Evolutionary conservation across 345 rosid species (phyloP).

Genomic region (Camelina hispida): DNA sequence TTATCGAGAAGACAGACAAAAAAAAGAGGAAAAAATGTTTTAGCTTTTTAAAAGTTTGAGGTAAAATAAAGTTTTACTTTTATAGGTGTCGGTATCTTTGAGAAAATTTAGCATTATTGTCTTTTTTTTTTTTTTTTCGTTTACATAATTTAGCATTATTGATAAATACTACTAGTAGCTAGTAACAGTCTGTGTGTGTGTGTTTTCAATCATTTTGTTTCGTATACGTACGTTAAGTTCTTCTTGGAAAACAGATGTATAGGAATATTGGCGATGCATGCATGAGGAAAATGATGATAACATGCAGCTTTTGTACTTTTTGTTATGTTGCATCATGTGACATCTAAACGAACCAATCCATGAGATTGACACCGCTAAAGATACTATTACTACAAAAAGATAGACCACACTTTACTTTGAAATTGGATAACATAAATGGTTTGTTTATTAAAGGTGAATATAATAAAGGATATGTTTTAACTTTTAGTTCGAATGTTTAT

Average conservation of each 20-base stretch:
- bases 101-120: constrained; percentile 30
- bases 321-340: constrained; percentile 38
- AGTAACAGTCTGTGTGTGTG: not conserved
- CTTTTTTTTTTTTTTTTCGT: too few relatives aligned
- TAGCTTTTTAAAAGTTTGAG: constrained; percentile 42
- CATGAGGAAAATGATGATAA: constrained; percentile 35
- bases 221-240: constrained; percentile 1
- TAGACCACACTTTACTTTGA: constrained; percentile 33
- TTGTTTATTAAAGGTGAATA: constrained; percentile 3
- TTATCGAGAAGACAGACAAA: constrained; percentile 35
- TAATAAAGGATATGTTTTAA: constrained; percentile 7
- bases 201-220: not conserved
- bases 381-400: not conserved
- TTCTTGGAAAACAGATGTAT: constrained; percentile 8
- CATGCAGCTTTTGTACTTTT: constrained; percentile 25
- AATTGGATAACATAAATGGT: constrained; percentile 19
- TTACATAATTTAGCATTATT: constrained; percentile 9
- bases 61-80: constrained; percentile 42
- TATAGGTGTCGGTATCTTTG: constrained; percentile 39
- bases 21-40: constrained; percentile 18
- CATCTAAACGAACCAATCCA: constrained; percentile 37
- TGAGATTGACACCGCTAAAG: constrained; percentile 31
- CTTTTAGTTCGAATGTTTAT: constrained; percentile 5
- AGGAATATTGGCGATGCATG: constrained; percentile 12
- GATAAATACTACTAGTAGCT: not conserved